Base-by-base conservation (phyloP, 2,329 filamentous ascomycete genomes). In the Helotiales sp. region DNA sequence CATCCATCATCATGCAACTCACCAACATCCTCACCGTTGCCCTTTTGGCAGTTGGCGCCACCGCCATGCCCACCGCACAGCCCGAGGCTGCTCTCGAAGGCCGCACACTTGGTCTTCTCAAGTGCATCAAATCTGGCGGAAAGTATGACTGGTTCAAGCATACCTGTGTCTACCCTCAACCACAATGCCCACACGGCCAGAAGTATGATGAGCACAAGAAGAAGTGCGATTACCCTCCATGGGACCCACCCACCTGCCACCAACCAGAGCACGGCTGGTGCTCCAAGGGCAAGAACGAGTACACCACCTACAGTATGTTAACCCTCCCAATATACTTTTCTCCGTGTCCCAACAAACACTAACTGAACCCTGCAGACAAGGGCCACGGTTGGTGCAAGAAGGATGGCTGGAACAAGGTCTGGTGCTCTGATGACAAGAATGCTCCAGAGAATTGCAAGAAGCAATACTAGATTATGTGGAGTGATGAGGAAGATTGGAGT, bases 1-100 rank as follows among this genome's bases (percentile, higher is more conserved):
- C 28, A 55, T 22, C 6, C 7, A 32, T 22, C 54, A 58, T 10
- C 13, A 58, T 58, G 54, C 54, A 58, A 40, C 54, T 58, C 54
- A 58, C 54, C 20, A 13, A 32, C 17, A 40, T 58, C 54, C 30
- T 58, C 30, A 37, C 54, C 20, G 15, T 58, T 30, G 30, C 54
- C n/a, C 28, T 58, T 6, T 10, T 58, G 11, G 54, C 54, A 13
- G 4, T 58, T 20, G 54, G 54, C 30, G 22, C 22, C 13, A 22
- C 30, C 11, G 54, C 54, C 20, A 40, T 37, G 30, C 54, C 11
- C 32, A 30, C 30, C 11, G 13, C 30, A n/a, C 22, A n/a, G 20
- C 54, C 54, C 17, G 54, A 28, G 37, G 37, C 54, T 5, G 24
- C 52, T 20, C 54, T 58, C 54, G 30, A 22, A 58, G 32, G 30